Conservation (phyloP, 192 early-diverging fungal species). For the Coemansia aciculifera region DNA sequence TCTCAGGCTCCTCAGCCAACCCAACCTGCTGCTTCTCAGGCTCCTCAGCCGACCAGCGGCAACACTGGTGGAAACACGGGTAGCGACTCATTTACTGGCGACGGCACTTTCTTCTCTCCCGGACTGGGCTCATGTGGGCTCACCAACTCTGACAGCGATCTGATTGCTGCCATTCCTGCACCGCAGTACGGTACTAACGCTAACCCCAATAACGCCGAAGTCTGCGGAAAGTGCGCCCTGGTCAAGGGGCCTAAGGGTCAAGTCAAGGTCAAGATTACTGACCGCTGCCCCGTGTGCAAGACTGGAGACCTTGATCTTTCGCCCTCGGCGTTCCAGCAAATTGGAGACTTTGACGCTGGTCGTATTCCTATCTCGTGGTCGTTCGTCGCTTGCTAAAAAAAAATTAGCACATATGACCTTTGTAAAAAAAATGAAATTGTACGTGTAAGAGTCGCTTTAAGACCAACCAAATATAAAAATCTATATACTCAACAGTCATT, state of each 20-base stretch:
- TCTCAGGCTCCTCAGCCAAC: not conserved
- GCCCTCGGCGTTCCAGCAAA: constrained; percentile 56
- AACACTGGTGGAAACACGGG: not conserved
- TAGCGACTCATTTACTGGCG: constrained; percentile 50
- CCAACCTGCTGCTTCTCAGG: constrained; percentile 1
- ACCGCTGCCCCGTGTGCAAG: constrained; percentile 58
- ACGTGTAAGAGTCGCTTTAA: not conserved
- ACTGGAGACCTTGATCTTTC: constrained; percentile 58
- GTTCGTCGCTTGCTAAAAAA: constrained; percentile 38
- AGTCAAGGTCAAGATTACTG: constrained; percentile 55
- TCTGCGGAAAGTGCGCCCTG: constrained; percentile 58
- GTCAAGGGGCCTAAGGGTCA: constrained; percentile 53
- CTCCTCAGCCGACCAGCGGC: constrained; percentile 4
- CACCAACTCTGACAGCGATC: constrained; percentile 46
- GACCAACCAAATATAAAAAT: not conserved
- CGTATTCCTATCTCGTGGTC: constrained; percentile 58
- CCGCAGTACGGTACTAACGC: constrained; percentile 55
- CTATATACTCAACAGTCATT: not conserved
- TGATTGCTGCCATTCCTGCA: constrained; percentile 61
- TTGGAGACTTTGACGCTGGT: constrained; percentile 54
- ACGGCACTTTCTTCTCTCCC: constrained; percentile 60
- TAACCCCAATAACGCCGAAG: constrained; percentile 50
- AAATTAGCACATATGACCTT: not conserved
- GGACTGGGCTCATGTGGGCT: constrained; percentile 61
- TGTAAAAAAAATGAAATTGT: not conserved